phyloP scores from a whole-genome alignment of 2,329 filamentous ascomycete species.

The Fusarium graminum region DNA sequence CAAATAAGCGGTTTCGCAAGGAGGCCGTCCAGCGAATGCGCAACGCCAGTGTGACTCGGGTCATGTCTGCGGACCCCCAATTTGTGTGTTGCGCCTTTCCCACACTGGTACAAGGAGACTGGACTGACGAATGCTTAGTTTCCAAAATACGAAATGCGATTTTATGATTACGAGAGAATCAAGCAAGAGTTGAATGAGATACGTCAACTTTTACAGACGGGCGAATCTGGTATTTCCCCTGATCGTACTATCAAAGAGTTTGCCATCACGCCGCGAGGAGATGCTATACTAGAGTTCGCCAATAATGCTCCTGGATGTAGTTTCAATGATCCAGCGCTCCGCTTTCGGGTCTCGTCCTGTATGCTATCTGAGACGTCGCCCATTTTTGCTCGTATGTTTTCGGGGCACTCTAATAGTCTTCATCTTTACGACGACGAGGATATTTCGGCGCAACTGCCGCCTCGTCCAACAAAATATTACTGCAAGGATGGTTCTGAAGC shows the following conservation, averaged over 20 bases:
- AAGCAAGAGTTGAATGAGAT: conserved; percentile 58
- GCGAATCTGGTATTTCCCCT: conserved; percentile 58
- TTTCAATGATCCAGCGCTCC: conserved; percentile 56
- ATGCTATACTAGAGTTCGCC: conserved; percentile 66
- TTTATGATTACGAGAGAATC: conserved; percentile 61
- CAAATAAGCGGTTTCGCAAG: conserved; percentile 58
- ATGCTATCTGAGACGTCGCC: conserved; percentile 65
- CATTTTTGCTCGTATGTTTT: conserved; percentile 64
- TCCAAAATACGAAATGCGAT: conserved; percentile 61
- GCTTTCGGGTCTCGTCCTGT: conserved; percentile 66
- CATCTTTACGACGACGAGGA: conserved; percentile 56
- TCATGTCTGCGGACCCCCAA: conserved; percentile 59
- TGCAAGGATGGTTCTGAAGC: conserved; percentile 61
- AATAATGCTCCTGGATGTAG: conserved; percentile 55
- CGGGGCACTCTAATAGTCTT: conserved; percentile 49
- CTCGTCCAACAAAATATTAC: conserved; percentile 53
- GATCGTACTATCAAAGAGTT: conserved; percentile 58
- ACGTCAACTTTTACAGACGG: conserved; percentile 56
- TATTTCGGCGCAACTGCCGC: conserved; percentile 53
- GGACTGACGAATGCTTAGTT: conserved; percentile 50
- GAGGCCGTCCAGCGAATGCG: conserved; percentile 61
- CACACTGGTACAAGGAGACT: neutral
- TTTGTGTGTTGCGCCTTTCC: conserved; percentile 52
- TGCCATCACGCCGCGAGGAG: conserved; percentile 60
- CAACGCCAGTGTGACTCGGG: conserved; percentile 59